These are phyloP conservation scores for Hydrangea macrophylla DNA, from an alignment of 148 eudicot genomes.

Conservation along the genomic window DNA sequence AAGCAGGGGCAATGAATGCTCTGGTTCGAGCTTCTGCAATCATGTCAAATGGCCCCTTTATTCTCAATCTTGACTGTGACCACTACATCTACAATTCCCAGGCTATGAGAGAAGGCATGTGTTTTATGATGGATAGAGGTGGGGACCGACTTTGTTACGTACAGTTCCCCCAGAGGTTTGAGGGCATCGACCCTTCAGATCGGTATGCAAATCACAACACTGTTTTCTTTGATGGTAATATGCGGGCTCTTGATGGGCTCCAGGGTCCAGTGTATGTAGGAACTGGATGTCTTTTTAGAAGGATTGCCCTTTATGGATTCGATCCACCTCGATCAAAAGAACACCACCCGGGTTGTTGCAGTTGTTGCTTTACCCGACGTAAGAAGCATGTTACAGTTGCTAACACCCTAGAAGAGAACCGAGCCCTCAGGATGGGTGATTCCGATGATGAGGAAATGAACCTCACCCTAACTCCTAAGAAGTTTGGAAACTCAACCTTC, in stretches of 20 bases:
- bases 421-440: slow-evolving; percentile 77
- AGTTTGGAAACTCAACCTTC: slow-evolving; percentile 75
- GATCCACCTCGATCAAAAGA: slow-evolving; percentile 88
- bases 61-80: slow-evolving; percentile 81
- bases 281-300: slow-evolving; percentile 85
- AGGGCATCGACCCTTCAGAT: slow-evolving; percentile 82
- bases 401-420: slow-evolving; percentile 67
- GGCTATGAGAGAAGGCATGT: slow-evolving; percentile 90
- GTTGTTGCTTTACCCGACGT: slow-evolving; percentile 56
- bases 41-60: slow-evolving; percentile 89
- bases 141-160: slow-evolving; percentile 87
- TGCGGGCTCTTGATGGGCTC: slow-evolving; percentile 91
- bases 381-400: slow-evolving; percentile 35
- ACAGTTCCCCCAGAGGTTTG: slow-evolving; percentile 84
- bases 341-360: slow-evolving; percentile 54
- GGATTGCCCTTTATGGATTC: slow-evolving; percentile 86
- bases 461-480: slow-evolving; percentile 64
- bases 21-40: slow-evolving; percentile 87
- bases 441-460: slow-evolving; percentile 75
- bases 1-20: slow-evolving; percentile 98
- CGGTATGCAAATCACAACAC: slow-evolving; percentile 93
- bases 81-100: slow-evolving; percentile 87
- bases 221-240: slow-evolving; percentile 91
- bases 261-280: slow-evolving; percentile 97
- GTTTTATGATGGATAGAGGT: slow-evolving; percentile 91